These are phyloP conservation scores for Comarum palustre DNA, from an alignment of 306 rosid genomes.

Conservation along the genomic window DNA sequence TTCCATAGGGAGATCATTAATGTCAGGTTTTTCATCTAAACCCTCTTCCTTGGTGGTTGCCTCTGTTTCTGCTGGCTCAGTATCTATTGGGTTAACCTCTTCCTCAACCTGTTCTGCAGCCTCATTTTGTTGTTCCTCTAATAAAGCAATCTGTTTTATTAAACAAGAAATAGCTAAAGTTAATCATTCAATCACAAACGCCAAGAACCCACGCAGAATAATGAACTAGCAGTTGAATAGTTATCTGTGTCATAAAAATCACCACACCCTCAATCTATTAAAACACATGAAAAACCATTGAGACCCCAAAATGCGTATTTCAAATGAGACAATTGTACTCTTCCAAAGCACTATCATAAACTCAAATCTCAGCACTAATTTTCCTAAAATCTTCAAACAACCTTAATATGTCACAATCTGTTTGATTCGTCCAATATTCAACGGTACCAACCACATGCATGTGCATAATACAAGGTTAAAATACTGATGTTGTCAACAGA, in stretches of 20 bases:
- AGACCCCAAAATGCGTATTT: neutral
- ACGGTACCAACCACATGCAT: neutral
- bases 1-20: constrained; percentile 82
- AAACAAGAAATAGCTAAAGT: constrained; percentile 32
- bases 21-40: constrained; percentile 84
- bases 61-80: constrained; percentile 44
- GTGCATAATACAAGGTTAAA: neutral
- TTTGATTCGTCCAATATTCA: neutral
- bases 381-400: neutral
- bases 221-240: neutral
- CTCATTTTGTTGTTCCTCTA: constrained; percentile 81
- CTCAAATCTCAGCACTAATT: neutral
- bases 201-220: constrained; percentile 10
- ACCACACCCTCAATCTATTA: neutral
- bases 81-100: constrained; percentile 50
- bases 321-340: neutral
- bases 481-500: neutral
- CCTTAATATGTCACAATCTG: neutral
- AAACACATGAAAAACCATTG: neutral
- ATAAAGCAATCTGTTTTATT: constrained; percentile 66
- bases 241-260: too few species aligned
- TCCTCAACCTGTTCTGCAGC: constrained; percentile 59
- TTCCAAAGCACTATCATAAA: neutral
- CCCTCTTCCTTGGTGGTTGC: constrained; percentile 40
- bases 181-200: constrained; percentile 20